Base-by-base conservation (phyloP, 1,284 basidiomycete species). In the Leccinum griseonigrum region DNA sequence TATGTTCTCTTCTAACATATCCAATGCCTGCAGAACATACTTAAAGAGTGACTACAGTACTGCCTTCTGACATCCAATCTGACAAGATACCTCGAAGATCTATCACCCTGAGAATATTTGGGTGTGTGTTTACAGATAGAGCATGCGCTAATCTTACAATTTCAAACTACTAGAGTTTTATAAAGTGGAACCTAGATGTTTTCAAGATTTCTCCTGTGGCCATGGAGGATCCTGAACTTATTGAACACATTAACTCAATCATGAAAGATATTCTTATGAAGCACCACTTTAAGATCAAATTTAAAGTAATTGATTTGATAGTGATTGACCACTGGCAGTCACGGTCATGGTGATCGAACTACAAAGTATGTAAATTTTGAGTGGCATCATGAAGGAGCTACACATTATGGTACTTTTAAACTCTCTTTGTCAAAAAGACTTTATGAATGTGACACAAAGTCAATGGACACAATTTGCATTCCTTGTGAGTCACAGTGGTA, bases 391-490 rank as follows among this genome's bases (percentile, higher is more conserved):
- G 0, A 2, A n/a, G 3, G 1, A 46, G 34, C 3, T 22, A 1
- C 40, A 63, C 26, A 54, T 64, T 2, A 58, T 57, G 0, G 29
- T 8, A 2, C 61, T 63, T n/a, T 9, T 46, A 3, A 64, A 56
- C 3, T 14, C 38, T 7, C 26, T 64, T 5, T 28, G 26, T 38
- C 29, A 13, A n/a, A 6, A 26, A 31, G 46, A 36, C 5, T 18
- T 14, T 26, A 51, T 55, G 34, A 59, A 2, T 31, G 11, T 58
- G 26, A 64, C 31, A 3, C 43, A 26, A 9, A n/a, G 14, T 10
- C 61, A 63, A 22, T 64, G 63, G 61, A 57, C 48, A 4, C 7
- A 11, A 3, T 58, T 64, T 28, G 61, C 63, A 26, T 64, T 64
- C 51, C 22, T 64, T 54, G 46, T 64, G 14, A 46, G 43, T 46